Base-by-base conservation (phyloP, 139 green algal species). In the Closterium sp. region DNA sequence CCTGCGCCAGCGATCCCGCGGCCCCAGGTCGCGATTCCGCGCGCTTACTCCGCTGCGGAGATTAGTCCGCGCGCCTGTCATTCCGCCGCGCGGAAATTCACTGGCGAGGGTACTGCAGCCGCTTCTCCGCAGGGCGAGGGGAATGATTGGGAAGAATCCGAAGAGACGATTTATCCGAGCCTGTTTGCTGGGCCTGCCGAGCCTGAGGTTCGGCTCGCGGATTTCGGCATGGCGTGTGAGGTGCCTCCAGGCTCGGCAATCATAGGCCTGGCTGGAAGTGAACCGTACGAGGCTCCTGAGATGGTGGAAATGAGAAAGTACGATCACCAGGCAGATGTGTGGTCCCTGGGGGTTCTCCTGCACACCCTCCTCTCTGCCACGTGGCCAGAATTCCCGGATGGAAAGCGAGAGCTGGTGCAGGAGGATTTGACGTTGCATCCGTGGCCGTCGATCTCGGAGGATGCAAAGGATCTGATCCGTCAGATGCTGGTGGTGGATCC, bases 401-500 rank as follows among this genome's bases (percentile, higher is more conserved):
- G 31, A 19, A 30, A 29, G 28, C 96, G 19, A 97, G 96, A 96
- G 95, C 96, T 28, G 92, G 92, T 31, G 11, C 21, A 3, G 21
- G 85, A 32, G 85, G 85, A 87, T 31, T 87, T 87, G 28, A 32
- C 22, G 28, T 7, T 31, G 28, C 85, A 4, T 2, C n/a, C 28
- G 28, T 87, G 85, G 85, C 28, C n/a, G 22, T 29, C 29, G 27
- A 96, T 98, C 91, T 97, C 95, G 32, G 94, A 96, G 1, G 94
- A 91, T 1, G 91, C 94, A 30, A 94, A 96, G 92, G 91, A 95
- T 31, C 32, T 92, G 17, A 62, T 96, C 92, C 88, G 92, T 88
- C 90, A 95, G 28, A 95, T 96, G 92, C 94, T 97, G 84, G n/a
- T 96, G 86, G 94, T 96, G 86, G 96, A 98, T 92, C 97, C 97